Evolutionary conservation across 1,139 yeast genomes (phyloP).

Genomic region (Pichia sp.): DNA sequence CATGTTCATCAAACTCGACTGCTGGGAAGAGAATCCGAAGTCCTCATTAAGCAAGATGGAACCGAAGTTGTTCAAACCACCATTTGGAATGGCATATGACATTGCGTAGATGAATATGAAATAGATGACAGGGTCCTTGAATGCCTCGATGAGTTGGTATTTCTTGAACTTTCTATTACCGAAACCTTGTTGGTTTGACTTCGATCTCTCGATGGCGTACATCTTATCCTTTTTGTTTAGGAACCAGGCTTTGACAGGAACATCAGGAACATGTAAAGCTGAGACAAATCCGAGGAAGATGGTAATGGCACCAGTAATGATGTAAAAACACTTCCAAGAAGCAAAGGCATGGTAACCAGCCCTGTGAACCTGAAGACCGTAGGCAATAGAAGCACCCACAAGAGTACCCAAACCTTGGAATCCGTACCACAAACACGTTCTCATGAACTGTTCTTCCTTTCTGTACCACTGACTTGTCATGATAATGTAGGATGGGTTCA

Average conservation of each 20-base stretch:
- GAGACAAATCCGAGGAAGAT: slow-evolving; percentile 40
- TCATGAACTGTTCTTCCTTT: slow-evolving; percentile 47
- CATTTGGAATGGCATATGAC: slow-evolving; percentile 38
- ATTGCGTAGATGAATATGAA: slow-evolving; percentile 33
- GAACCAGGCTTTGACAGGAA: slow-evolving; percentile 45
- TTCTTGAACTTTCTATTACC: slow-evolving; percentile 39
- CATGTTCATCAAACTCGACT: slow-evolving; percentile 36
- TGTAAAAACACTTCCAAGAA: slow-evolving; percentile 44
- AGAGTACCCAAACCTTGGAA: slow-evolving; percentile 55
- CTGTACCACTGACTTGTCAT: slow-evolving; percentile 54
- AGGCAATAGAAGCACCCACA: slow-evolving; percentile 53
- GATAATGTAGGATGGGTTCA: slow-evolving; percentile 58
- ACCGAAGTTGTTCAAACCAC: slow-evolving; percentile 37
- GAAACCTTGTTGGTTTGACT: slow-evolving; percentile 38
- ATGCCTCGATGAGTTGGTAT: slow-evolving; percentile 32
- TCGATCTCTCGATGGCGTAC: slow-evolving; percentile 34
- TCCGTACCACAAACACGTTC: slow-evolving; percentile 49
- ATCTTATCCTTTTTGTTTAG: slow-evolving; percentile 34
- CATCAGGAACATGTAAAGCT: slow-evolving; percentile 41
- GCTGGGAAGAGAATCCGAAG: slow-evolving; percentile 31
- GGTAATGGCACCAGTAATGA: slow-evolving; percentile 44
- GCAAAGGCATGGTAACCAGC: slow-evolving; percentile 29
- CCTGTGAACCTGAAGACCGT: slow-evolving; percentile 40
- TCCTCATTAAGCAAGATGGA: slow-evolving; percentile 37
- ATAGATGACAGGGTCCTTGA: slow-evolving; percentile 31